These are phyloP conservation scores for Coffea eugenioides DNA, from an alignment of 257 asterid genomes.

Conservation along the genomic window DNA sequence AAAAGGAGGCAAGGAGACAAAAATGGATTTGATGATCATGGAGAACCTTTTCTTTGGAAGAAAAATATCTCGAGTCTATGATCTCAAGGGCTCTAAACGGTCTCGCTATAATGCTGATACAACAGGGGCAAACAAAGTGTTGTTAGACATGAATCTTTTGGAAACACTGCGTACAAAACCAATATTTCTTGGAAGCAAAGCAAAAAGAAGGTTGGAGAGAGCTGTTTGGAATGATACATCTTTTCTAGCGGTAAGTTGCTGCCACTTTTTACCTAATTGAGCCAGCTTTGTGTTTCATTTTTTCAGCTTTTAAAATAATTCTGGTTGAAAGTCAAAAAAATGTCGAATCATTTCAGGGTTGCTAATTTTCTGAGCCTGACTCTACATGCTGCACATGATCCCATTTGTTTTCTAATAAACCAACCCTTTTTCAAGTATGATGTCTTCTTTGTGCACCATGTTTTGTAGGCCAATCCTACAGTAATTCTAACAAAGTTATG, in stretches of 20 bases:
- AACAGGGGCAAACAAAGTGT: conserved; percentile 67
- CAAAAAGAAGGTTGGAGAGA: conserved; percentile 81
- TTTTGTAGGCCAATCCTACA: not conserved
- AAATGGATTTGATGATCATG: conserved; percentile 95
- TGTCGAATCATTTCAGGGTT: not conserved
- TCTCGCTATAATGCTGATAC: conserved; percentile 84
- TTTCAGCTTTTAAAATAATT: not conserved
- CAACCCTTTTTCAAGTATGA: not conserved
- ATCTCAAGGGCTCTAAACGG: conserved; percentile 84
- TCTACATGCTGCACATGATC: not conserved
- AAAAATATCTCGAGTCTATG: conserved; percentile 69
- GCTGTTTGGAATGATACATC: conserved; percentile 97
- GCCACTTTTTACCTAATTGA: not conserved
- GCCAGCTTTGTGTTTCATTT: not conserved
- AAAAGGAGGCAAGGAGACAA: conserved; percentile 83
- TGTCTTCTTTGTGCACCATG: not conserved
- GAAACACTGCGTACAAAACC: conserved; percentile 86
- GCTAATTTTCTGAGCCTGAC: not conserved
- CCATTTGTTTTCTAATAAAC: not conserved
- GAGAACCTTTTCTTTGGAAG: conserved; percentile 88
- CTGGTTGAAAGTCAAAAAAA: not conserved
- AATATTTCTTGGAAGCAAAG: conserved; percentile 83
- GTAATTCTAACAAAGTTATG: too few species aligned
- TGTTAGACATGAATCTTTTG: conserved; percentile 77
- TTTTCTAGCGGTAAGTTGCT: conserved; percentile 71